Evolutionary conservation across 2,329 filamentous ascomycete genomes (phyloP), one percentile per base, ranked within the genome.

Genomic region (Arthrinium phaeospermum): DNA sequence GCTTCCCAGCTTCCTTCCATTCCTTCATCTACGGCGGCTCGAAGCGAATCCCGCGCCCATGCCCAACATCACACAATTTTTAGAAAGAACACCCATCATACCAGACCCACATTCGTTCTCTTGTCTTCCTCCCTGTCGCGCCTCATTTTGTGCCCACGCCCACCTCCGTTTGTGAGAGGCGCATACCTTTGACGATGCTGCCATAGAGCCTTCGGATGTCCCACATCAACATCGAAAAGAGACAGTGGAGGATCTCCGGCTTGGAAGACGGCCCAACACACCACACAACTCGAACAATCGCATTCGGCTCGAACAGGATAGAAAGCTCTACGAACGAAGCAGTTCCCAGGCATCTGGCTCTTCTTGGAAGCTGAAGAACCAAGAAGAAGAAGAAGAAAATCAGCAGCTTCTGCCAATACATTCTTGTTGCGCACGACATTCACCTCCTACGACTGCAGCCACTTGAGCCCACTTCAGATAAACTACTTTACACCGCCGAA

Each of bases 151-250:
- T 61, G 53, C 19, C 57, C 57, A 64, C 19, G 53, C 19, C 57
- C 57, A 64, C 19, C 57, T 64, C 57, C 57, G 19, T 64, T 41
- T 41, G 57, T 41, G 34, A 64, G 57, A 37, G 57, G 30, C 57
- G 57, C 57, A 34, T 61, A 37, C 19, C 34, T 41, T 64, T 14
- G 34, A 68, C 67, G 67, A 68, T 68, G 67, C 67, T 46, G 67
- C 44, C 41, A 22, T 51, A 70, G 68, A 30, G 34, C n/a, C 34
- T n/a, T 44, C 27, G 34, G 47, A 70, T 70, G 70, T 68, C 64
- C 61, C 64, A 51, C 67, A 68, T 71, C 45, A 34, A 34, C 70
- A 53, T 71, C n/a, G 51, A 71, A 41, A 67, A 27, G 47, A 71
- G 69, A 46, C 45, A 70, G 67, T 47, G 44, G 67, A 68, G 22